Conservation (phyloP, 1,139 yeast genomes). For the Debaryomycetaceae sp. region DNA sequence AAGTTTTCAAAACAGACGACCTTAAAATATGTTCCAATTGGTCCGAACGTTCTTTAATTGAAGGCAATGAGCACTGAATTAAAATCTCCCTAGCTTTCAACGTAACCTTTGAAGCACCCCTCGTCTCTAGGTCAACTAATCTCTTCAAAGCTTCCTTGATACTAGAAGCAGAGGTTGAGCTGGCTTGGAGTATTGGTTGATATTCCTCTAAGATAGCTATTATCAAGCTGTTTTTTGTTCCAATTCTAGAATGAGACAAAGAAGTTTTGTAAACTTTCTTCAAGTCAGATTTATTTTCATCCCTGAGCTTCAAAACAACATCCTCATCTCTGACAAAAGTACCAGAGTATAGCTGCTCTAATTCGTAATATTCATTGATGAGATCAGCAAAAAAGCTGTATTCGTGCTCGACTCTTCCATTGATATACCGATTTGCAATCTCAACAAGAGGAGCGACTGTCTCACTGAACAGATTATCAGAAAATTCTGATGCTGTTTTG, state of each 20-base stretch:
- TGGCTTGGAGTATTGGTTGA: constrained; percentile 68
- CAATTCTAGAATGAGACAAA: constrained; percentile 88
- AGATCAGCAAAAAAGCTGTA: constrained; percentile 68
- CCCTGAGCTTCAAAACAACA: constrained; percentile 80
- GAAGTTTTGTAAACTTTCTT: constrained; percentile 68
- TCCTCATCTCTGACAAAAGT: constrained; percentile 78
- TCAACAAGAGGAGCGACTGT: constrained; percentile 70
- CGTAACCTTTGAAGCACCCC: constrained; percentile 92
- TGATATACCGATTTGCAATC: constrained; percentile 65
- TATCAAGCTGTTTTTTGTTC: constrained; percentile 87
- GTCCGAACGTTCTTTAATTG: constrained; percentile 92
- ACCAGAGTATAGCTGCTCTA: constrained; percentile 77
- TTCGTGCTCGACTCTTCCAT: constrained; percentile 84
- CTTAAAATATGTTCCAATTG: constrained; percentile 94
- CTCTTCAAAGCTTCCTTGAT: constrained; percentile 71
- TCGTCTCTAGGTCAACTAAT: constrained; percentile 82
- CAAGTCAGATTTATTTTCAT: constrained; percentile 76
- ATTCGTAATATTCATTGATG: constrained; percentile 67
- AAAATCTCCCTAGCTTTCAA: constrained; percentile 93
- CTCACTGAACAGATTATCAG: constrained; percentile 49
- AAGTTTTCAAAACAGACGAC: constrained; percentile 84
- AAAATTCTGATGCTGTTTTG: constrained; percentile 49
- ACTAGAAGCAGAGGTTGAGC: constrained; percentile 65
- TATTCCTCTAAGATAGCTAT: constrained; percentile 81
- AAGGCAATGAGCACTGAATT: constrained; percentile 94